Evolutionary conservation across 2,329 filamentous ascomycete species (phyloP), one percentile per base, ranked within the genome.

Genomic region (Pseudofabraea citricarpa): DNA sequence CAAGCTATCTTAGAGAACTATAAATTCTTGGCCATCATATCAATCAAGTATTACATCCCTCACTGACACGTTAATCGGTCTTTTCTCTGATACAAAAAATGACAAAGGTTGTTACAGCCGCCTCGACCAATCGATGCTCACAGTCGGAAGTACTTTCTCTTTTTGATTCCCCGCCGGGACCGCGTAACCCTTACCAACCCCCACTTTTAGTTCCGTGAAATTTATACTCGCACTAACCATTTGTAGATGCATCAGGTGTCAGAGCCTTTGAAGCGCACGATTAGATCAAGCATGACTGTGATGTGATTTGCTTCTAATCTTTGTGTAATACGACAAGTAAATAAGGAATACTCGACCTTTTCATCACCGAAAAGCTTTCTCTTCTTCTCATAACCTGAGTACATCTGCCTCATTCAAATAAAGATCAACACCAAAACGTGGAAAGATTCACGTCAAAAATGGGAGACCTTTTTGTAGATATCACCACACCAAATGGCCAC

Each of bases 401-500:
- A 13, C 6, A 29, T 29, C 26, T 29, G 15, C 26, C 26, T 6
- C 6, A 29, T 29, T 12, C 26, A n/a, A n/a, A n/a, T n/a, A 12
- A 29, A 12, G 8, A 29, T 15, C 26, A 29, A 29, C 26, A 5
- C 26, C 26, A 29, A 12, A 12, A 29, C 26, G 26, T 5, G 8
- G 15, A 29, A 5, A 29, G 26, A 13, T 15, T 15, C 3, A 29
- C 13, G 26, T 13, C 5, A 13, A 41, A 41, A 23, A 37, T 37
- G 35, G 5, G 19, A 22, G 10, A 20, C 9, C 35, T 37, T 12
- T 37, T n/a, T 5, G 35, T 37, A 13, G 18, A 24, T n/a, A 18
- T 37, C 8, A 37, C 18, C 9, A 83, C 85, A 31, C 85, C 85
- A 2, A 90, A 90, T 61, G 85, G 84, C 54, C 71, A 68, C 62